phyloP scores from a whole-genome alignment of 2,329 filamentous ascomycete species.

The Penicillium sclerotigenum region DNA sequence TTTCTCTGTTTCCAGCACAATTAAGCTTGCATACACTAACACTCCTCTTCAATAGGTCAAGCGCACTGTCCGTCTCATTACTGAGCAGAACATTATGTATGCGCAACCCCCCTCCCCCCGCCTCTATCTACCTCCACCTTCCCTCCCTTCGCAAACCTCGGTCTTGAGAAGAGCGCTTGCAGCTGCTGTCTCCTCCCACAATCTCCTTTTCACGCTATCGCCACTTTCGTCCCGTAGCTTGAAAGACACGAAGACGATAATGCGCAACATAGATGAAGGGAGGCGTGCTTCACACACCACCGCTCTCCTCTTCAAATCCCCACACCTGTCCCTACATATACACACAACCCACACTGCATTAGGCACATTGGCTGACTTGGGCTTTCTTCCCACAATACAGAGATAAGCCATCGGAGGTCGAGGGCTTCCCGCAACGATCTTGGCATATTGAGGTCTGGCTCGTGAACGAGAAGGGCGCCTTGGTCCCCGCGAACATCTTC shows the following conservation, averaged over 20 bases:
- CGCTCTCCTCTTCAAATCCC: not conserved
- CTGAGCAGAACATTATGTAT: constrained; percentile 85
- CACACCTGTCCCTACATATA: not conserved
- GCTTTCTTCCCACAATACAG: constrained; percentile 43
- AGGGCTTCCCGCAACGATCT: constrained; percentile 86
- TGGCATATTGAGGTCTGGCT: constrained; percentile 88
- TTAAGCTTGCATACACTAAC: constrained; percentile 18
- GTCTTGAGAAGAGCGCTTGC: not conserved
- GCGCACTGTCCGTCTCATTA: constrained; percentile 88
- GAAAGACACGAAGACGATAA: not conserved
- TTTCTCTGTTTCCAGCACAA: not conserved
- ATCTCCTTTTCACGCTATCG: not conserved
- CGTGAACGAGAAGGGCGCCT: constrained; percentile 79
- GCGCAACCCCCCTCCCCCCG: constrained; percentile 45
- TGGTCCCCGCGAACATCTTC: constrained; percentile 79
- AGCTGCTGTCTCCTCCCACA: not conserved
- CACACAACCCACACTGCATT: not conserved
- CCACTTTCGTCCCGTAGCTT: not conserved
- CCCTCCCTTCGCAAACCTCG: not conserved
- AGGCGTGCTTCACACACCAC: not conserved
- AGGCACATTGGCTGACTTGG: constrained; percentile 4
- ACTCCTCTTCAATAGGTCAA: constrained; percentile 56
- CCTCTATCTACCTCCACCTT: constrained; percentile 1
- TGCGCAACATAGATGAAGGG: not conserved
- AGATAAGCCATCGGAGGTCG: constrained; percentile 74